Evolutionary conservation across 345 rosid genomes (phyloP).

Genomic region (Camelina neglecta): DNA sequence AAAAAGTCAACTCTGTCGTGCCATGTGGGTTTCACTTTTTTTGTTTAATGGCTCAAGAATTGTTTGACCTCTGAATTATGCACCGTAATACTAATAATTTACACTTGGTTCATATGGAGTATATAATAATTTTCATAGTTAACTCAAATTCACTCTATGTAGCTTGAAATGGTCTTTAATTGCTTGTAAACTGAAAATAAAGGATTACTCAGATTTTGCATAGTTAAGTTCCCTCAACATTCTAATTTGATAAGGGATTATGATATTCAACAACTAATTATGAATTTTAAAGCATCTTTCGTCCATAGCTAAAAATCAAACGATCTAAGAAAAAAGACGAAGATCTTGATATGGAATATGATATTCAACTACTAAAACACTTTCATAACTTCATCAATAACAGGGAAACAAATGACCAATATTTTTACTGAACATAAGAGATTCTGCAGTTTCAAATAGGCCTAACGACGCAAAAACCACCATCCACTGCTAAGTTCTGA

Average conservation of each 20-base stretch:
- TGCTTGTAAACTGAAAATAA: no score
- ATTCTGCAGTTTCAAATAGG: not conserved
- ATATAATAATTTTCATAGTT: not conserved
- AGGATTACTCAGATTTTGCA: no score
- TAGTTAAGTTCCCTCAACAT: no score
- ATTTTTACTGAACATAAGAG: not conserved
- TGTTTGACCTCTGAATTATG: slow-evolving; percentile 28
- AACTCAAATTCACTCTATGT: no score
- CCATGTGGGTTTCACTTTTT: slow-evolving; percentile 40
- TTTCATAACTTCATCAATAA: not conserved
- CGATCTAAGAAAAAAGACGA: no score
- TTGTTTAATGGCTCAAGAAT: slow-evolving; percentile 47
- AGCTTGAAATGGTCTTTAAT: no score
- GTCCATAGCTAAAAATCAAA: no score
- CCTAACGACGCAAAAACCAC: slow-evolving; percentile 62
- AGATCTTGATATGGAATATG: no score
- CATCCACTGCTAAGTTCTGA: slow-evolving; percentile 79
- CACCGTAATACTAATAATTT: not conserved
- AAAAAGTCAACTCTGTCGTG: slow-evolving; percentile 42
- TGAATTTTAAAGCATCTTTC: no score
- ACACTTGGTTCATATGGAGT: not conserved
- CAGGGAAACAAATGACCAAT: not conserved
- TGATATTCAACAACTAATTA: no score
- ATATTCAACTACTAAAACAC: no score
- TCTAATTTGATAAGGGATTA: no score